phyloP scores from a whole-genome alignment of 306 rosid species.

The Datisca glomerata region DNA sequence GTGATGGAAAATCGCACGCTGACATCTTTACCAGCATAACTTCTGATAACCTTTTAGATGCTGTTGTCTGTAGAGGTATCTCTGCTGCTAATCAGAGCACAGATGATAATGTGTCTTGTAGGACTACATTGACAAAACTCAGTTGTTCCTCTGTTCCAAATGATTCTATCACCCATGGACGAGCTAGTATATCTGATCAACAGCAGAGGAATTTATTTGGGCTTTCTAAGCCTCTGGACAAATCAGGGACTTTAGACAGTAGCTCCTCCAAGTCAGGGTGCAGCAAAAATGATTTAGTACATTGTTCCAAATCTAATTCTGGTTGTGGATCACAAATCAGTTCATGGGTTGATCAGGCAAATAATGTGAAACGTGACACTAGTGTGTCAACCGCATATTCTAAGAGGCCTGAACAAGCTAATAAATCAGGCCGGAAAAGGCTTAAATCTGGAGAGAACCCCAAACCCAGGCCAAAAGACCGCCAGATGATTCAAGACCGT shows the following conservation, averaged over 20 bases:
- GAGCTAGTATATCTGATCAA: conserved; percentile 21
- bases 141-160: conserved; percentile 49
- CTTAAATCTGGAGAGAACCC: conserved; percentile 97
- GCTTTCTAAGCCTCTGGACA: conserved; percentile 27
- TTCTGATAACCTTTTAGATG: conserved; percentile 82
- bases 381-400: conserved; percentile 75
- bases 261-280: conserved; percentile 41
- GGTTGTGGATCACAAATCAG: conserved; percentile 62
- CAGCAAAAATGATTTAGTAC: conserved; percentile 37
- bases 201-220: conserved; percentile 23
- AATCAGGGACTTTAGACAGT: conserved; percentile 31
- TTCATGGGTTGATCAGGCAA: conserved; percentile 74
- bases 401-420: conserved; percentile 49
- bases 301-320: conserved; percentile 48
- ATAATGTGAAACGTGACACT: conserved; percentile 39
- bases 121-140: conserved; percentile 62
- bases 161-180: conserved; percentile 20
- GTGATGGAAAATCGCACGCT: conserved; percentile 31
- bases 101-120: conserved; percentile 60
- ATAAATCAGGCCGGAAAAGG: conserved; percentile 68
- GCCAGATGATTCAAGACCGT: conserved; percentile 99
- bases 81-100: conserved; percentile 39
- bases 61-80: conserved; percentile 62
- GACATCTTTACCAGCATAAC: conserved; percentile 35
- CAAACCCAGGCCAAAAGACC: conserved; percentile 94